Conservation (phyloP, 169 alveolate species). For the Eimeria tenella region DNA sequence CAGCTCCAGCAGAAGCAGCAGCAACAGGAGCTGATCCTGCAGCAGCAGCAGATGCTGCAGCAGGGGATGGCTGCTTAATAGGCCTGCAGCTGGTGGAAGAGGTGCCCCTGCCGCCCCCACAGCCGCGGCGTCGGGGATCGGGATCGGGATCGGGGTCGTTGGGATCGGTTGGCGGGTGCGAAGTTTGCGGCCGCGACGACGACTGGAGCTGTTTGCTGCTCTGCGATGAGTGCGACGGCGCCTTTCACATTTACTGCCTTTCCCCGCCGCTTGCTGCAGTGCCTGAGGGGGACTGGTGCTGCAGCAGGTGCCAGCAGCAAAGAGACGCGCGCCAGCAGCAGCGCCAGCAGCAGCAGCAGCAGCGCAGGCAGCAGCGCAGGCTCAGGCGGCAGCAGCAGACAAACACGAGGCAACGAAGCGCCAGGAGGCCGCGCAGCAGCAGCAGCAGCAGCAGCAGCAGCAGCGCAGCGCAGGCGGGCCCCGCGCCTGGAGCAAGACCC, state of each 20-base stretch:
- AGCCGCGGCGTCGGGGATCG: not conserved
- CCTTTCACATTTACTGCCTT: slow-evolving; percentile 87
- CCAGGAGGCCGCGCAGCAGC: not conserved
- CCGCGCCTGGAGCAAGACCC: not conserved
- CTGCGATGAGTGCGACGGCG: slow-evolving; percentile 91
- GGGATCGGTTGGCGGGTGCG: slow-evolving; percentile 84
- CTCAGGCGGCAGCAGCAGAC: not conserved
- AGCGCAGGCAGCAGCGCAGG: not conserved
- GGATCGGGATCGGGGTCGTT: slow-evolving; percentile 44
- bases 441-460: slow-evolving; percentile 39
- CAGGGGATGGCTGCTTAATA: not conserved
- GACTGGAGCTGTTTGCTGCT: slow-evolving; percentile 87
- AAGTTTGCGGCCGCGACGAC: slow-evolving; percentile 85
- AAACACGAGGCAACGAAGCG: too few species aligned
- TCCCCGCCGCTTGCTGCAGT: slow-evolving; percentile 85
- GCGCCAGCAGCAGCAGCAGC: not conserved
- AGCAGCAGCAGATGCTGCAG: slow-evolving; percentile 2
- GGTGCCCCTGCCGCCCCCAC: slow-evolving; percentile 15
- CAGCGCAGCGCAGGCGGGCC: not conserved
- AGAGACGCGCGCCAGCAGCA: not conserved
- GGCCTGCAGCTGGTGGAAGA: slow-evolving; percentile 23
- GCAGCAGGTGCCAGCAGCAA: slow-evolving; percentile 66
- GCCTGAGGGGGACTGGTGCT: slow-evolving; percentile 88
- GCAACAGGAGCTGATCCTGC: not conserved
- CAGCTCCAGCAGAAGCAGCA: not conserved